Percentiles rank a stretch among this genome's conserved stretches.
Evolutionary conservation across 208 protist species (phyloP).

Genomic region (Porcisia deanei): DNA sequence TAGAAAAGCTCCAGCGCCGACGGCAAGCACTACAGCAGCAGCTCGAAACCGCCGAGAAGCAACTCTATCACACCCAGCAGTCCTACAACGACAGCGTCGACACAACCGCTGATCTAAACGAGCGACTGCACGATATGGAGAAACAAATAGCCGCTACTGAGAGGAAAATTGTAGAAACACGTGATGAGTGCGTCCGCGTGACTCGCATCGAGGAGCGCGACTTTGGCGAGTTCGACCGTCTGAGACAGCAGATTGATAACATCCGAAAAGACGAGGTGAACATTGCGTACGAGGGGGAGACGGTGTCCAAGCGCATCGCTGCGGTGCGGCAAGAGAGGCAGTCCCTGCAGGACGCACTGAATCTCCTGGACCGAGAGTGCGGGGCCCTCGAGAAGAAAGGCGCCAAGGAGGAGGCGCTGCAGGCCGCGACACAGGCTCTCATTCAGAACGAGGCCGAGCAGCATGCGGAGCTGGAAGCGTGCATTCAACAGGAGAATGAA

Average conservation of each 20-base stretch:
- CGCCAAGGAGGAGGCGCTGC: constrained; percentile 61
- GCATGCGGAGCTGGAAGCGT: constrained; percentile 59
- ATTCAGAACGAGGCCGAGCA: constrained; percentile 87
- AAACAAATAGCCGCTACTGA: constrained; percentile 75
- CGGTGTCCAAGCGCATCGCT: constrained; percentile 68
- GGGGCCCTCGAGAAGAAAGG: constrained; percentile 64
- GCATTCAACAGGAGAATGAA: constrained; percentile 57
- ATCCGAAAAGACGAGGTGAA: constrained; percentile 74
- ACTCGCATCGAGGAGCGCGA: constrained; percentile 73
- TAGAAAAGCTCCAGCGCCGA: constrained; percentile 59
- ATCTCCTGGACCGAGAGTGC: constrained; percentile 68
- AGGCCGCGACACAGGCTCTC: constrained; percentile 71
- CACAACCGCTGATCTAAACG: constrained; percentile 86
- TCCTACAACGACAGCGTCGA: constrained; percentile 92
- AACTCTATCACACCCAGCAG: constrained; percentile 87
- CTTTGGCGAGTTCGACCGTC: constrained; percentile 70
- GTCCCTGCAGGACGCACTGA: constrained; percentile 63
- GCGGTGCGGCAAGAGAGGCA: constrained; percentile 55
- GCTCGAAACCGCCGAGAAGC: constrained; percentile 86
- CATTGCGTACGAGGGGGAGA: constrained; percentile 76
- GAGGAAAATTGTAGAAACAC: constrained; percentile 64
- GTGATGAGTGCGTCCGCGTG: constrained; percentile 58
- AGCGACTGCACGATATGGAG: constrained; percentile 75
- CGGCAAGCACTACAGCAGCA: constrained; percentile 80
- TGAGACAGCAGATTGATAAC: constrained; percentile 89